Conservation (phyloP, 2,329 filamentous ascomycete genomes). For the Aspergillus aculeatinus region DNA sequence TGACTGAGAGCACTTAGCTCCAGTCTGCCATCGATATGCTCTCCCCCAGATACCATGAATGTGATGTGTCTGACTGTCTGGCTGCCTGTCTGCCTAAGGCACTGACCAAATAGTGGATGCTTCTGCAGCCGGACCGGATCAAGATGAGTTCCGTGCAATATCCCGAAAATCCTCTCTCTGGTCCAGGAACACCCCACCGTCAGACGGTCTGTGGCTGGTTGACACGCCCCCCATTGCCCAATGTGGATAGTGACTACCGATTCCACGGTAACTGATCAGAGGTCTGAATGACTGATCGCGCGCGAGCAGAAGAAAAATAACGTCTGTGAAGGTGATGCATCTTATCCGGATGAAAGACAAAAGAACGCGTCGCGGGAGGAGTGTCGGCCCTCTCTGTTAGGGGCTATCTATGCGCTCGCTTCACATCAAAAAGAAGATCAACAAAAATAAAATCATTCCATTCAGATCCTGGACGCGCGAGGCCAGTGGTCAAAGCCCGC, state of each 20-base stretch:
- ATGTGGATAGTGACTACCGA: not conserved
- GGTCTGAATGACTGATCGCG: conserved; percentile 2
- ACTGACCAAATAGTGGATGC: not conserved
- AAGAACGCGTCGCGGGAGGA: not conserved
- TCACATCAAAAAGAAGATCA: not conserved
- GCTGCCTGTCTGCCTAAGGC: not conserved
- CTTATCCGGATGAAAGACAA: not conserved
- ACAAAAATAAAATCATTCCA: not conserved
- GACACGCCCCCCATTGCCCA: not conserved
- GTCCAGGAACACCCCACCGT: conserved; percentile 6
- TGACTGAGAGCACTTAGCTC: not conserved
- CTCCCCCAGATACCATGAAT: not conserved
- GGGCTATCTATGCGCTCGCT: not conserved
- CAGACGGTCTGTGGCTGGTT: conserved; percentile 3
- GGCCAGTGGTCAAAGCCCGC: not conserved
- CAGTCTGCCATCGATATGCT: not conserved
- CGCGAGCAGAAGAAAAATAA: not conserved
- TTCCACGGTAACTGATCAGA: not conserved
- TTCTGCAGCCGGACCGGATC: conserved; percentile 11
- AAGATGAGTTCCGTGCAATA: not conserved
- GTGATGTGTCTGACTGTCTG: not conserved
- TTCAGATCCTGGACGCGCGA: not conserved
- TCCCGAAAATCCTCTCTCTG: not conserved
- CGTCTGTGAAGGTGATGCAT: not conserved
- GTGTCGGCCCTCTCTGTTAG: not conserved